Conservation (phyloP, 352 stramenopile species). For the Thraustochytrium sp. region DNA sequence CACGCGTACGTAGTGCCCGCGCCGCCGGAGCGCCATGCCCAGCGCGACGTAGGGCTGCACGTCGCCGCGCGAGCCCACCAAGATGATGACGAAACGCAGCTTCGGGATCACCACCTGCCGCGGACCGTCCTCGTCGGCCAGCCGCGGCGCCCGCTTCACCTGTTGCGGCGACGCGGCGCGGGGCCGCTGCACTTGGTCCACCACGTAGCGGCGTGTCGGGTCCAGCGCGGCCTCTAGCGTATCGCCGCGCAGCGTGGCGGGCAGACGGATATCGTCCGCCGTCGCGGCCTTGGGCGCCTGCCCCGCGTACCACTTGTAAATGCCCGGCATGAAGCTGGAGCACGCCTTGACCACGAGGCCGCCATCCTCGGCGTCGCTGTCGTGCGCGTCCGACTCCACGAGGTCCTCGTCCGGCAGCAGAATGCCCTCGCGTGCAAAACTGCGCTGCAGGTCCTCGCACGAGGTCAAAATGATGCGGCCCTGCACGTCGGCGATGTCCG, state of each 20-base stretch:
- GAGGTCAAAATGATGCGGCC: conserved; percentile 19
- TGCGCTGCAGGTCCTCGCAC: conserved; percentile 19
- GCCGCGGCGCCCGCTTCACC: too few relatives aligned
- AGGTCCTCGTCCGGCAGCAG: conserved; percentile 15
- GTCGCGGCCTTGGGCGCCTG: not conserved
- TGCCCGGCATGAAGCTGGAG: conserved; percentile 28
- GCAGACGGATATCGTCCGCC: not conserved
- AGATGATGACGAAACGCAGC: conserved; percentile 38
- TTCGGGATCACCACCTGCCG: not conserved
- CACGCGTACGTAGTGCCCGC: conserved; percentile 39
- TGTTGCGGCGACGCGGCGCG: too few relatives aligned
- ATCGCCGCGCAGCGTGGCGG: not conserved
- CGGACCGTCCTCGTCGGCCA: not conserved
- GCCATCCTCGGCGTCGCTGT: conserved; percentile 1
- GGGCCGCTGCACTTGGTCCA: too few relatives aligned
- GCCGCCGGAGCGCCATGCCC: conserved; percentile 8
- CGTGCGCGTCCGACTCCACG: conserved; percentile 5
- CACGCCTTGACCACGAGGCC: not conserved
- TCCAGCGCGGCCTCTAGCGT: too few relatives aligned
- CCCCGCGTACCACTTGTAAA: conserved; percentile 39
- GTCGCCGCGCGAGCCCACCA: conserved; percentile 44
- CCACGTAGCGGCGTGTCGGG: too few relatives aligned
- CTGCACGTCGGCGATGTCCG: conserved; percentile 35
- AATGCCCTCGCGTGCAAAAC: conserved; percentile 34
- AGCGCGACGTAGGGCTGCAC: conserved; percentile 45